These are phyloP conservation scores for Lophiotrema nucula DNA, from an alignment of 495 filamentous ascomycete species.

Conservation along the genomic window DNA sequence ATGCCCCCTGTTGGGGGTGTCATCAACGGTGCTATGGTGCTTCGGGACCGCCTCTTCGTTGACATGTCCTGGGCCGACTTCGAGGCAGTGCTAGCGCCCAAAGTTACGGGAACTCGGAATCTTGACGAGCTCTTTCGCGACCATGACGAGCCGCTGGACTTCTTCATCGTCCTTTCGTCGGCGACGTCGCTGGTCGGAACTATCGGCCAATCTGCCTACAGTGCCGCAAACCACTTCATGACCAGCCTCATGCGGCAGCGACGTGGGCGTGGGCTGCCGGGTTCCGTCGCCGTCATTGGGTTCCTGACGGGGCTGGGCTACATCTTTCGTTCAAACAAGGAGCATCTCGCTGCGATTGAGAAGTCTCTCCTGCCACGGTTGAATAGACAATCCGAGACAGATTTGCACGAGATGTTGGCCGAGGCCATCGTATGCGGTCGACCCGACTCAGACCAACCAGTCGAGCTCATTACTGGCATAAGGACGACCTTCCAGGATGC, in stretches of 20 bases:
- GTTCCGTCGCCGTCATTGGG: background rate
- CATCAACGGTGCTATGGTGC: background rate
- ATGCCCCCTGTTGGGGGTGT: conserved; percentile 2
- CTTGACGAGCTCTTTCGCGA: conserved; percentile 5
- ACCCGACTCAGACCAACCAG: conserved; percentile 1
- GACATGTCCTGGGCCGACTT: background rate
- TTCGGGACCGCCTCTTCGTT: conserved; percentile 5
- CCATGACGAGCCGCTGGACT: conserved; percentile 7
- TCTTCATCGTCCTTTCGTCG: conserved; percentile 24
- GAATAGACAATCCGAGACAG: conserved; percentile 6
- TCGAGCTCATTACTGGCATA: conserved; percentile 2
- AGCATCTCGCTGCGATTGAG: no score
- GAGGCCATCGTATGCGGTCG: conserved; percentile 1
- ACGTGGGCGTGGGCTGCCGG: background rate
- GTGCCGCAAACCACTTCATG: conserved; percentile 9
- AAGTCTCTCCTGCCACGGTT: no score
- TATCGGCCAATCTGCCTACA: conserved; percentile 11
- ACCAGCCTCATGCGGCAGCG: background rate
- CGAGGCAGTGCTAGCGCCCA: background rate
- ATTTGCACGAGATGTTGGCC: conserved; percentile 8
- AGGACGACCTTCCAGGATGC: background rate
- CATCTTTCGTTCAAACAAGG: no score
- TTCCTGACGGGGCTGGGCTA: background rate
- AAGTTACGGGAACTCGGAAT: conserved; percentile 10
- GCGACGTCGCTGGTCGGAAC: conserved; percentile 6